Percentiles rank a stretch among this genome's conserved stretches.
phyloP scores from a whole-genome alignment of 176 grass and related monocot species.

The Stipa capillata region DNA sequence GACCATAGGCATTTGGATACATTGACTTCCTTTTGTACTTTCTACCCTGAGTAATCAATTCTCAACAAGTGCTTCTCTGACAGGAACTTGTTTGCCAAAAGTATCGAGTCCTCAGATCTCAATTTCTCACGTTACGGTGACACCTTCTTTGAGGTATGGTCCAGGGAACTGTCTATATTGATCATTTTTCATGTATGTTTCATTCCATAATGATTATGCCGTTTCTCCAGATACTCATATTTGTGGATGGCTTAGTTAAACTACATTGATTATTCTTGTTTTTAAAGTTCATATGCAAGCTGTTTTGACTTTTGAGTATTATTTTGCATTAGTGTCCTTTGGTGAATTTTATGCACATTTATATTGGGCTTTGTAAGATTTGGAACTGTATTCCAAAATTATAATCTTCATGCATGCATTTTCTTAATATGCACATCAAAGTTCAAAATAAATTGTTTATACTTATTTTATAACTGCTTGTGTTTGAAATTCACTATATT shows the following conservation, averaged over 20 bases:
- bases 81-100: slow-evolving; percentile 98
- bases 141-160: slow-evolving; percentile 93
- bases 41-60: background rate
- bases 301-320: background rate
- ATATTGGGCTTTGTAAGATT: background rate
- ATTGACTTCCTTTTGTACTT: background rate
- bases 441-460: background rate
- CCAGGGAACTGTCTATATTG: background rate
- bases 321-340: background rate
- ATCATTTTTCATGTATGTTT: background rate
- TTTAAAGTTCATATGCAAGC: background rate
- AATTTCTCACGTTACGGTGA: slow-evolving; percentile 98
- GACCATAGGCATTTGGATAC: background rate
- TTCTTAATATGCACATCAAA: background rate
- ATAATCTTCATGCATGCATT: background rate
- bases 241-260: background rate
- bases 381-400: background rate
- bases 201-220: background rate
- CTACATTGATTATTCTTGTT: background rate
- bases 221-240: background rate
- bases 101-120: slow-evolving; percentile 90
- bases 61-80: background rate
- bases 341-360: background rate
- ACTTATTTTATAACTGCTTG: background rate
- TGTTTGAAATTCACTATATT: background rate